A percentile compares a stretch with the other conserved stretches of the same genome.
phyloP scores from a whole-genome alignment of 2,329 filamentous ascomycete genomes.

The Aspergillus sergii region DNA sequence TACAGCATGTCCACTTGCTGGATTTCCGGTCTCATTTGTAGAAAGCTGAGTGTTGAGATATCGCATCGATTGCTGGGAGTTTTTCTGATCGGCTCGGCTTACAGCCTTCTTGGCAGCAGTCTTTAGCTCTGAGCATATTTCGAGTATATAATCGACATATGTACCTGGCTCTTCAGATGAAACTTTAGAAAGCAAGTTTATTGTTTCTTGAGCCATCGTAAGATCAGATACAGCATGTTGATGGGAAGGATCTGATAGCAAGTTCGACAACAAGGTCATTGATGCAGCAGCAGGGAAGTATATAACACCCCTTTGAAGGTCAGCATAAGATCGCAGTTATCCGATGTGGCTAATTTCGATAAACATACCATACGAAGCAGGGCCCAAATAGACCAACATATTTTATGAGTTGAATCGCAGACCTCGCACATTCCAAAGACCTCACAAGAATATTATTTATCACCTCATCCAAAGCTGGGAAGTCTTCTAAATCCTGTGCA shows the following conservation, averaged over 20 bases:
- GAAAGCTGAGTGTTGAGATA: not conserved
- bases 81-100: not conserved
- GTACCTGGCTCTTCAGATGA: constrained; percentile 17
- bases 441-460: not conserved
- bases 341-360: not conserved
- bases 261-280: constrained; percentile 8
- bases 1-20: not conserved
- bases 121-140: constrained; percentile 15
- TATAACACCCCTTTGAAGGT: constrained; percentile 15
- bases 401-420: constrained; percentile 8
- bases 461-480: not conserved
- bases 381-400: constrained; percentile 6
- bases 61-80: not conserved
- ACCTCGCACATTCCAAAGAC: constrained; percentile 14
- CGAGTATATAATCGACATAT: constrained; percentile 19
- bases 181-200: constrained; percentile 10
- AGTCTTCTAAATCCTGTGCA: not conserved
- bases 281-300: constrained; percentile 20
- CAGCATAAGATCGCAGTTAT: not conserved
- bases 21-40: not conserved
- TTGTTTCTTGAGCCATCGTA: constrained; percentile 3
- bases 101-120: constrained; percentile 7
- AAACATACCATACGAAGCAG: constrained; percentile 13
- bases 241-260: constrained; percentile 4
- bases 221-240: constrained; percentile 3